Evolutionary conservation across 495 filamentous ascomycete genomes (phyloP).

Genomic region (Penicillium lividum): DNA sequence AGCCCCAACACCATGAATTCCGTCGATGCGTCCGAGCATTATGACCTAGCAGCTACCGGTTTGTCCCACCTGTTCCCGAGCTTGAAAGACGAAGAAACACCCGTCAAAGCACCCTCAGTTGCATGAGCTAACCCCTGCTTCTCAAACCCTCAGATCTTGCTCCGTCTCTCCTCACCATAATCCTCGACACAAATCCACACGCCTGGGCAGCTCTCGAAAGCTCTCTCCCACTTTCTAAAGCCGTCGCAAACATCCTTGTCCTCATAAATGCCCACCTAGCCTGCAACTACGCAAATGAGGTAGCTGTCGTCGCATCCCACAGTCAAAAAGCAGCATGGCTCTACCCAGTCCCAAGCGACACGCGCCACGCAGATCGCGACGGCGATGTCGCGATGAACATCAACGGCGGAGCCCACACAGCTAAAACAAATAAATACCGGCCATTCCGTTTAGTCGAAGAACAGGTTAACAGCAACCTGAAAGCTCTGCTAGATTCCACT

Average conservation of each 20-base stretch:
- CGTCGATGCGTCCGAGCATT: constrained; percentile 87
- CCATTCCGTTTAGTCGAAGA: constrained; percentile 85
- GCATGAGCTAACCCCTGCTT: background rate
- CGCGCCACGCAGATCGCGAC: constrained; percentile 28
- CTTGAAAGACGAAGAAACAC: background rate
- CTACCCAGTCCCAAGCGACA: constrained; percentile 58
- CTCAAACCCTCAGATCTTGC: constrained; percentile 55
- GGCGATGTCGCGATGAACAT: constrained; percentile 41
- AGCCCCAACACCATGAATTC: constrained; percentile 65
- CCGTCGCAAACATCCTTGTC: constrained; percentile 86
- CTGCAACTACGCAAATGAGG: constrained; percentile 87
- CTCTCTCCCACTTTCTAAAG: constrained; percentile 79
- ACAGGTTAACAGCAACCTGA: constrained; percentile 70
- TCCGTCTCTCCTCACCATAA: constrained; percentile 84
- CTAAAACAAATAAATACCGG: constrained; percentile 86
- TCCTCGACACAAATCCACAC: constrained; percentile 95
- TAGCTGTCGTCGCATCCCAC: constrained; percentile 90
- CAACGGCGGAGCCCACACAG: constrained; percentile 9
- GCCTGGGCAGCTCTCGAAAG: constrained; percentile 81
- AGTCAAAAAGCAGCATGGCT: constrained; percentile 82
- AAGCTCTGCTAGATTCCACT: constrained; percentile 66
- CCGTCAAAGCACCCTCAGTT: background rate
- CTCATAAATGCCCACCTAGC: constrained; percentile 96
- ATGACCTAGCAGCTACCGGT: constrained; percentile 52
- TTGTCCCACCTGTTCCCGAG: background rate